These are phyloP conservation scores for Nakataea oryzae DNA, from an alignment of 2,329 filamentous ascomycete species.

Conservation along the genomic window DNA sequence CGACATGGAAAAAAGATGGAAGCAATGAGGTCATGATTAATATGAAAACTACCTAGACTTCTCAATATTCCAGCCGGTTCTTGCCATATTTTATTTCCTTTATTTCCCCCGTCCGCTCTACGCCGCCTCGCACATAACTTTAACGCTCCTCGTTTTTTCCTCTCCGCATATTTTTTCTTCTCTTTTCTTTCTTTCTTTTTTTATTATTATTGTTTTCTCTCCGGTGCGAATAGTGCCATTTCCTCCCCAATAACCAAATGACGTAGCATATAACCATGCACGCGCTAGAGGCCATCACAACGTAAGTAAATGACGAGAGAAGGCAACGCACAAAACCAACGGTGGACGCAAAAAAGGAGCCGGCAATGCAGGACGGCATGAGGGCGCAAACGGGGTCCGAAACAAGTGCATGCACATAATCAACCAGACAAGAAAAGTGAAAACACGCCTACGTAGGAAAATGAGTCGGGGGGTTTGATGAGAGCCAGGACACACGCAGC, in stretches of 20 bases:
- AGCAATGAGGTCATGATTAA: neutral
- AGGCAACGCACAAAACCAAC: neutral
- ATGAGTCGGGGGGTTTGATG: neutral
- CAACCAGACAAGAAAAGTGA: neutral
- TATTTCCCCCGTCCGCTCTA: neutral
- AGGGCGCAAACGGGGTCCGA: neutral
- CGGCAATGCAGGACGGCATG: too few relatives aligned
- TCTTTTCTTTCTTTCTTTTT: neutral
- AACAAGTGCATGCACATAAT: neutral
- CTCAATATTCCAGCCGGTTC: neutral
- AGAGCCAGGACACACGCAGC: neutral
- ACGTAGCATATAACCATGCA: neutral
- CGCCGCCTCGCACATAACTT: neutral
- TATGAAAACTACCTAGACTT: neutral
- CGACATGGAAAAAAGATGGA: too few relatives aligned
- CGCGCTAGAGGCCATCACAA: neutral
- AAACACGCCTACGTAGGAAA: neutral
- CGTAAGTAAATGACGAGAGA: neutral
- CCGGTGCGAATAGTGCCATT: neutral
- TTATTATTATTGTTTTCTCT: neutral
- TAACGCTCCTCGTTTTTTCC: too few relatives aligned
- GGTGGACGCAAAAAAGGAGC: neutral
- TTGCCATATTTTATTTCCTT: neutral
- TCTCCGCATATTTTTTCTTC: neutral
- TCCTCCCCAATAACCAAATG: neutral